Evolutionary conservation across 2,329 filamentous ascomycete genomes (phyloP).

Genomic region (Fusarium buharicum): DNA sequence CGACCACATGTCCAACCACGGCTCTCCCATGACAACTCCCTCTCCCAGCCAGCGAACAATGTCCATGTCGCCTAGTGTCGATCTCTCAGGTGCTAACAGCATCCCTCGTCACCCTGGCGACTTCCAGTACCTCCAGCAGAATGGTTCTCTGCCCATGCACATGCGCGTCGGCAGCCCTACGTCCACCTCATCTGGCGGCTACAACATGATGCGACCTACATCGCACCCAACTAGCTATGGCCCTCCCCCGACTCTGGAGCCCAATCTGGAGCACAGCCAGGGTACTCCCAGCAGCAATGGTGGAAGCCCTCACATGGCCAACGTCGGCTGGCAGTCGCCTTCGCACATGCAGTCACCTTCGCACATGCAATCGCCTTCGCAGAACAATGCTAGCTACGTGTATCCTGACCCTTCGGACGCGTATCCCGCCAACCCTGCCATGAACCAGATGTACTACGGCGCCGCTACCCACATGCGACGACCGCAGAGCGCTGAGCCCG

Average conservation of each 20-base stretch:
- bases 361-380: constrained; percentile 76
- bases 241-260: constrained; percentile 87
- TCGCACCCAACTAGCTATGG: constrained; percentile 87
- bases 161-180: constrained; percentile 79
- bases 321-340: constrained; percentile 87
- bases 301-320: constrained; percentile 86
- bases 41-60: constrained; percentile 83
- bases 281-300: constrained; percentile 73
- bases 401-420: constrained; percentile 83
- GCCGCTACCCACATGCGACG: constrained; percentile 72
- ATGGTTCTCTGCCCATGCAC: constrained; percentile 83
- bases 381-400: constrained; percentile 73
- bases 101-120: constrained; percentile 73
- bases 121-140: constrained; percentile 77
- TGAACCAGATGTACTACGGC: constrained; percentile 78
- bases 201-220: constrained; percentile 72
- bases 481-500: constrained; percentile 78
- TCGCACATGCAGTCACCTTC: constrained; percentile 83
- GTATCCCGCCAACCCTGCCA: constrained; percentile 67
- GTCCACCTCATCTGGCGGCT: constrained; percentile 71
- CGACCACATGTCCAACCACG: constrained; percentile 75
- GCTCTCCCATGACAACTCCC: constrained; percentile 80
- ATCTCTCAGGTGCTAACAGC: constrained; percentile 73
- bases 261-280: constrained; percentile 81
- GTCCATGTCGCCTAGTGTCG: constrained; percentile 82